Evolutionary conservation across 208 protist genomes (phyloP), one percentile per base, ranked within the genome.

Genomic region (Borovskyia barvae): DNA sequence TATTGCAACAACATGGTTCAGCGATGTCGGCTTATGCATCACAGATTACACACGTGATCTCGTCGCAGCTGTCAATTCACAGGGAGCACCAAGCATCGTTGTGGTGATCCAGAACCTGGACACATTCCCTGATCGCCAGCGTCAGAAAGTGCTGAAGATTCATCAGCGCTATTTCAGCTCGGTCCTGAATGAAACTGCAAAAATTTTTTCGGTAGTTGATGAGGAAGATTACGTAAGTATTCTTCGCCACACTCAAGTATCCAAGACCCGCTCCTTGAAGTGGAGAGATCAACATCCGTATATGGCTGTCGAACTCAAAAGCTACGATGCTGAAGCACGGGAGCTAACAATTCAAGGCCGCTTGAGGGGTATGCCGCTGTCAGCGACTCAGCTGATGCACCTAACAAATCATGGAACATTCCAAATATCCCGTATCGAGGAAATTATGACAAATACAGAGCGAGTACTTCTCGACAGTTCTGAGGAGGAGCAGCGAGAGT

Each of bases 221-320:
- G 65, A 87, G 25, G 43, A 60, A 9, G 77, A 85, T 28, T 81
- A 80, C 63, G 42, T 60, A 1, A 64, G 26, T 37, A 67, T 92
- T 50, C 40, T 87, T 12, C 77, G 82, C 2, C 84, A 92, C 61
- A 55, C 90, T 36, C 80, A 88, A 33, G 81, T 89, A 24, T 71
- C 71, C 5, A 92, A 92, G 62, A 46, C 89, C 12, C 76, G 83
- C 12, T 26, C 67, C 19, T 46, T 94, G 45, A 78, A 91, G 39
- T 94, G 88, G 85, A 75, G 88, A 43, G 88, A 95, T 48, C 83
- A 92, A 59, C 82, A 85, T 60, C 88, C 88, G 1, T 95, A 91
- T 69, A 69, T 95, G 32, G 72, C 72, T 1, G 85, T 84, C 3
- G 88, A 95, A 41, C 51, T 79, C 4, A 71, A 56, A 29, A 30